phyloP scores from a whole-genome alignment of 768 basidiomycete species.

The Clavaria fumosa region DNA sequence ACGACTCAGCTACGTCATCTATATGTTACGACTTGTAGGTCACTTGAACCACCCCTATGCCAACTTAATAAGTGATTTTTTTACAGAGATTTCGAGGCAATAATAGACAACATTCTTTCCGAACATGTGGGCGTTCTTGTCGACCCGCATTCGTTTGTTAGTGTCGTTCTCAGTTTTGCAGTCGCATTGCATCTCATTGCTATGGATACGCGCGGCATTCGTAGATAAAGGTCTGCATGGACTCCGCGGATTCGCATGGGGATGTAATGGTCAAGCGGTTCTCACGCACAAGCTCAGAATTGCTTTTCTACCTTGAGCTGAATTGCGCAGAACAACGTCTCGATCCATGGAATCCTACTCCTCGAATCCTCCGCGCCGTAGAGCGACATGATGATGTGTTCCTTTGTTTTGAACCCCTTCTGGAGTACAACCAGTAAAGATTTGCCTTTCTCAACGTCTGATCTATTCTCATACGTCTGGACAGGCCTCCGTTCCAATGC shows the following conservation, averaged over 20 bases:
- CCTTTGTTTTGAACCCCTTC: constrained; percentile 30
- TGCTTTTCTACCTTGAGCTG: constrained; percentile 26
- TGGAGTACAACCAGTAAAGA: constrained; percentile 27
- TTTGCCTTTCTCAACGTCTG: too few species aligned
- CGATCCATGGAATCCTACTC: constrained; percentile 42
- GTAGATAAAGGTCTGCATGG: constrained; percentile 22
- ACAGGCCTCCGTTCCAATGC: constrained; percentile 30
- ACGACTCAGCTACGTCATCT: constrained; percentile 17
- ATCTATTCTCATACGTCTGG: too few species aligned
- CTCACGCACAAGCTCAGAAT: constrained; percentile 21
- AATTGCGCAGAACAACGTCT: constrained; percentile 28
- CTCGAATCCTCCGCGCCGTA: constrained; percentile 29
- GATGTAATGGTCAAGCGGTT: constrained; percentile 29
- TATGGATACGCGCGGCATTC: neutral
- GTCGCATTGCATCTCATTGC: neutral
- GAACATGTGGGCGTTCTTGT: constrained; percentile 12
- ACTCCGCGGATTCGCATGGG: constrained; percentile 13
- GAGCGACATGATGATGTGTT: constrained; percentile 27
- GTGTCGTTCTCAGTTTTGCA: constrained; percentile 10
- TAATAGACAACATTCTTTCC: constrained; percentile 18
- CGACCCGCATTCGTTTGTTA: constrained; percentile 10
- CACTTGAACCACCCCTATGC: neutral
- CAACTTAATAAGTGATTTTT: neutral
- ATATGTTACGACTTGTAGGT: constrained; percentile 19
- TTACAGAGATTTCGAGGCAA: constrained; percentile 18